Percentiles rank a stretch among this genome's conserved stretches.
phyloP scores from a whole-genome alignment of 228 moss, liverwort and hornwort species.

The Sphagnum fallax region DNA sequence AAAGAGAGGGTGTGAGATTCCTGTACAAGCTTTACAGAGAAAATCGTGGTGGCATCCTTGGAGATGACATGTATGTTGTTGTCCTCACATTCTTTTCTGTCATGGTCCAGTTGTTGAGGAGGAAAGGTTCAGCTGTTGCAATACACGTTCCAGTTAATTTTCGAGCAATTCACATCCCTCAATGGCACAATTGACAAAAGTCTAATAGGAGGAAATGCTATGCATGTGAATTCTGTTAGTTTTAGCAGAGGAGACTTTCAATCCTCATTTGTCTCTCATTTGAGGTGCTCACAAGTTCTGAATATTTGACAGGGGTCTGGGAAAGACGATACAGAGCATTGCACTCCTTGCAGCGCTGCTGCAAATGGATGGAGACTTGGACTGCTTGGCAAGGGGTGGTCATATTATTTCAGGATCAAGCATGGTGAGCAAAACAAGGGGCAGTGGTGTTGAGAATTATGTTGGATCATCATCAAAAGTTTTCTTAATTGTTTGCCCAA shows the following conservation, averaged over 20 bases:
- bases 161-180: not conserved
- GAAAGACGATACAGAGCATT: conserved; percentile 93
- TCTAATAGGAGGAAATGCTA: not conserved
- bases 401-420: conserved; percentile 1
- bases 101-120: not conserved
- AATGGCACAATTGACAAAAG: not conserved
- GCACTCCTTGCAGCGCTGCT: conserved; percentile 82
- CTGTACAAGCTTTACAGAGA: conserved; percentile 67
- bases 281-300: no score
- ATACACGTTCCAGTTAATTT: not conserved
- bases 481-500: conserved; percentile 82
- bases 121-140: not conserved
- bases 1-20: conserved; percentile 76
- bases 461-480: conserved; percentile 23
- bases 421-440: no score
- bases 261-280: no score
- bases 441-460: conserved; percentile 7
- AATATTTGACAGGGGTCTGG: conserved; percentile 61
- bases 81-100: not conserved
- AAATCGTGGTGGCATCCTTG: conserved; percentile 71
- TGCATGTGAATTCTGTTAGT: not conserved
- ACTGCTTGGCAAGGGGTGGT: not conserved
- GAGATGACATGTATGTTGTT: conserved; percentile 74
- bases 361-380: conserved; percentile 40
- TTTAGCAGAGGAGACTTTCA: not conserved